phyloP scores from a whole-genome alignment of 495 filamentous ascomycete species.

The Letharia lupina region DNA sequence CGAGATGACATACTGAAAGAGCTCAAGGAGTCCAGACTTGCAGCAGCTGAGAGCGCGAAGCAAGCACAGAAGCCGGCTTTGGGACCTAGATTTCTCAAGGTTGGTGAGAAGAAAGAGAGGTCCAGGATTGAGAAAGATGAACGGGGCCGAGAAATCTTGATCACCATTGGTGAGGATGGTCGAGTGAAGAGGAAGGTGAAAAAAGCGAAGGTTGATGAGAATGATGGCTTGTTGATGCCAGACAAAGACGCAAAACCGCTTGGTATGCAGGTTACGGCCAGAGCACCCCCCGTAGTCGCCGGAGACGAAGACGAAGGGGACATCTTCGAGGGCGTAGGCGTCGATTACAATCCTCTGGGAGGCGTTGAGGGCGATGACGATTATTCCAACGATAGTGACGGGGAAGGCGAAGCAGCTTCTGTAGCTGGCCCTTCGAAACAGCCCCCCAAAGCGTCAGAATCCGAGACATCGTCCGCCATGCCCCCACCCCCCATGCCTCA shows the following conservation, averaged over 20 bases:
- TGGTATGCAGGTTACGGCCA: constrained; percentile 66
- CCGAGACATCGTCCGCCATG: not conserved
- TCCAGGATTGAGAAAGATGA: constrained; percentile 69
- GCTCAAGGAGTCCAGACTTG: constrained; percentile 61
- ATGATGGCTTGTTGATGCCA: constrained; percentile 50
- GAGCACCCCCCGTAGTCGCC: constrained; percentile 27
- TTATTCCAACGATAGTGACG: constrained; percentile 41
- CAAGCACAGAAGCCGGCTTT: constrained; percentile 39
- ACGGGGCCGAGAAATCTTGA: constrained; percentile 71
- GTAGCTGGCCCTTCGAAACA: constrained; percentile 34
- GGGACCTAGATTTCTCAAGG: constrained; percentile 73
- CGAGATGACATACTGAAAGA: constrained; percentile 78
- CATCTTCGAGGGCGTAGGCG: constrained; percentile 83
- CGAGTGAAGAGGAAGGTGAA: constrained; percentile 77
- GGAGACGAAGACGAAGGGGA: constrained; percentile 53
- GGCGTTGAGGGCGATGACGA: constrained; percentile 50
- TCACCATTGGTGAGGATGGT: constrained; percentile 79
- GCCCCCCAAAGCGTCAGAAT: constrained; percentile 4
- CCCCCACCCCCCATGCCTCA: constrained; percentile 1
- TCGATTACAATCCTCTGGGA: constrained; percentile 82
- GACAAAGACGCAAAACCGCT: constrained; percentile 58
- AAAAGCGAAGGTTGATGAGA: constrained; percentile 39
- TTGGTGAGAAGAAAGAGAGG: constrained; percentile 54
- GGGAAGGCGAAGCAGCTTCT: constrained; percentile 32
- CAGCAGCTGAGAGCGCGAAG: constrained; percentile 48